Evolutionary conservation across 2,329 filamentous ascomycete genomes (phyloP), one percentile per base, ranked within the genome.

Genomic region (Bertia moriformis): DNA sequence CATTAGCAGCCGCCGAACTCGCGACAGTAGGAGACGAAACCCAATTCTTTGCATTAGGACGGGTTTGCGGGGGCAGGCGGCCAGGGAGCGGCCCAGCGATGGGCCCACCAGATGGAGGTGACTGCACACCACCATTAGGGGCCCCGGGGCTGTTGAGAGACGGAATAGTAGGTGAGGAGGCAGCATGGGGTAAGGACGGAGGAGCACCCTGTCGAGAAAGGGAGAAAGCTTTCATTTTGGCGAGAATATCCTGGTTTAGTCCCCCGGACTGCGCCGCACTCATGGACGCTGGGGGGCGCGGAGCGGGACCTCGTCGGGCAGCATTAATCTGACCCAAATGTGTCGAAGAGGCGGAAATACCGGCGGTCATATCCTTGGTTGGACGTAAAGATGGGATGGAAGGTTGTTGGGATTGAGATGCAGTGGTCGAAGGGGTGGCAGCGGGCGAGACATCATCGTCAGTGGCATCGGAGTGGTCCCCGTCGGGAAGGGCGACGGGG

Each of bases 201-300:
- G 24, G 24, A 17, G 15, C 32, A 35, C 32, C 32, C 15, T 35
- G 32, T 10, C 32, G 12, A 18, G 32, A 35, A 15, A 35, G 32
- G 32, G 32, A 35, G 32, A 35, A 35, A 7, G 32, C 32, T 18
- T 35, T 35, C 32, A 35, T 35, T 18, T 35, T 35, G 15, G 32
- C 32, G 10, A 35, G 10, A 15, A 35, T 35, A 15, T 35, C 32
- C 15, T 35, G 32, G 17, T 35, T 35, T 7, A 35, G 15, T 13
- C 32, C 32, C 7, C 32, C 32, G 7, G 15, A 7, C 15, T 17
- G 10, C 32, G 10, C 10, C 12, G 12, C 10, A 17, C 32, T 35
- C 32, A 35, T 35, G 15, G 32, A 35, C 10, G 32, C 10, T 13
- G 10, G 32, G 7, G 15, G 10, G 7, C 32, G 32, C 24, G 24